Evolutionary conservation across 345 rosid genomes (phyloP).

Genomic region (Aegle marmelos): DNA sequence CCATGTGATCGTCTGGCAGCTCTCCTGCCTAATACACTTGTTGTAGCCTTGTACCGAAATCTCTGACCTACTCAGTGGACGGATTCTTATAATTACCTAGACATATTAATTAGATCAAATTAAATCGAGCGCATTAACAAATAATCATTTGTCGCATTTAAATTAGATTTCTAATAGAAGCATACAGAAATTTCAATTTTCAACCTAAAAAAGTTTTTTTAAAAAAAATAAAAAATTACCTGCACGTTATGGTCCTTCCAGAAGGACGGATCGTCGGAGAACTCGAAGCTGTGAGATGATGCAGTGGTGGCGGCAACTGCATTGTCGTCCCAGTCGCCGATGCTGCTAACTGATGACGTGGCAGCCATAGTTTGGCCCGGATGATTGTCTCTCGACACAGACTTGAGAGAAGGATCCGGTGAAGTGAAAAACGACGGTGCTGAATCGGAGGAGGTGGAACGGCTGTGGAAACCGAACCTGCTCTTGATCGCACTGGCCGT

Average conservation of each 20-base stretch:
- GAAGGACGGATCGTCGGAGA: constrained; percentile 84
- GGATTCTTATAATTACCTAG: constrained; percentile 85
- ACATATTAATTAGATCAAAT: constrained; percentile 1
- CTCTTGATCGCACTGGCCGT: constrained; percentile 79
- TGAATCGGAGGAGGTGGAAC: constrained; percentile 43
- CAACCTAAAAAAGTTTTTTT: too few species aligned
- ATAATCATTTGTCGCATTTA: background rate
- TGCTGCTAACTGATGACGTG: constrained; percentile 36
- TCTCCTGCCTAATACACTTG: constrained; percentile 87
- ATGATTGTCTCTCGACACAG: constrained; percentile 38
- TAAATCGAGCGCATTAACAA: background rate
- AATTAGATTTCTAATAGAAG: background rate
- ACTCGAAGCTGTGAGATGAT: constrained; percentile 60
- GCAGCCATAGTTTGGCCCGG: constrained; percentile 22
- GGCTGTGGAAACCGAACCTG: constrained; percentile 81
- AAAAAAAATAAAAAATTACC: constrained; percentile 30
- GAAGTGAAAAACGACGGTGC: constrained; percentile 35
- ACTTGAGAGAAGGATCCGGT: constrained; percentile 42
- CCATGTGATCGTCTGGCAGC: constrained; percentile 83
- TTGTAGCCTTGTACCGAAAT: constrained; percentile 70
- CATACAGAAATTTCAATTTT: background rate
- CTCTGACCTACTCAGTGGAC: constrained; percentile 84
- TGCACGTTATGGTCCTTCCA: constrained; percentile 98
- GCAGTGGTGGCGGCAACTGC: constrained; percentile 17
- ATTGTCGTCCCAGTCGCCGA: constrained; percentile 43